Evolutionary conservation across 140 eudicot species (phyloP), one percentile per base, ranked within the genome.

Genomic region (Ambrosia hybrid): DNA sequence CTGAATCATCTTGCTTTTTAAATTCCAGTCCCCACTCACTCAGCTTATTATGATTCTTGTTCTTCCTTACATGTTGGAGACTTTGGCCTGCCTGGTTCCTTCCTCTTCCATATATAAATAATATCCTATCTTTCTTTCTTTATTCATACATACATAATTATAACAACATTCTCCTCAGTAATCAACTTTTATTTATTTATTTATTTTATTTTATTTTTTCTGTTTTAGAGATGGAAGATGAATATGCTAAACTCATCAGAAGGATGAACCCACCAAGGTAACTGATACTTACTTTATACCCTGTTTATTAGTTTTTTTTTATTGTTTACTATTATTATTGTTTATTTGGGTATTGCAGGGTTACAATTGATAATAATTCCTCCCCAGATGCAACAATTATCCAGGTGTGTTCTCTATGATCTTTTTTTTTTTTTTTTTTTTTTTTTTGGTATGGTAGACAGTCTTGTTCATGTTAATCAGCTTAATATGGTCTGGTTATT

Each of bases 231-330:
- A 82, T 82, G 88, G 71, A 73, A 33, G 78, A 73, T 56, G 97
- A 87, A 59, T 87, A 80, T 70, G 95, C 86, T 11, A 90, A 90
- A 77, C 88, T 90, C 46, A 77, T 90, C 72, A 83, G 88, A 72
- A 83, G 97, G 81, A 83, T 90, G 85, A 87, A 90, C 69, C 97
- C 97, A 37, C 97, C 97, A 60, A 87, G 96, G 96, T 85, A 67
- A 30, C 2, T 30, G 2, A 30, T 30, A 30, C 34, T 30, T 30
- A 30, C 34, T 30, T 61, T 21, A 14, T 21, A 10, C 45, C 41
- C 65, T 58, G 3, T 59, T 59, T 59, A 9, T 33, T 21, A 21
- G 16, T 30, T 6, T 59, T 53, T 53, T 55, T 5, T 21, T 33
- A 4, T 41, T 41, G 6, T 41, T 41, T 41, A 8, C 1, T 41